Evolutionary conservation across 2,329 filamentous ascomycete genomes (phyloP), one percentile per base, ranked within the genome.

Genomic region (Teratosphaeriaceae sp.): DNA sequence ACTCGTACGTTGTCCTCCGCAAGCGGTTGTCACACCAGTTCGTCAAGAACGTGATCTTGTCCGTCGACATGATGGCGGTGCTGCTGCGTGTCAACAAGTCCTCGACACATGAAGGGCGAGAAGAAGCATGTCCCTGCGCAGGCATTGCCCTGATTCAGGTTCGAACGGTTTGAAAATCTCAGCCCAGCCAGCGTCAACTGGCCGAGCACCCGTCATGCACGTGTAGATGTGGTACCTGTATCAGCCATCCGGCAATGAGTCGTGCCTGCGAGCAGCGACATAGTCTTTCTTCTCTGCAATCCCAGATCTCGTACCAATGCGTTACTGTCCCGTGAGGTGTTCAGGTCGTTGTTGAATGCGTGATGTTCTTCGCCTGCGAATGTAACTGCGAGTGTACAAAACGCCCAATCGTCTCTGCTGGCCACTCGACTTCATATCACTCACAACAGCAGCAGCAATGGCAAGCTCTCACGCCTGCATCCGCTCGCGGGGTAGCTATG

Each of bases 81-180:
- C 71, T 79, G 60, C 57, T 51, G 49, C 54, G 59, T n/a, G 70
- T 79, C 64, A 79, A 73, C 71, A 61, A 59, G 62, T 57, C 55
- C 55, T 52, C 45, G 53, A 43, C n/a, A n/a, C n/a, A n/a, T n/a
- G 46, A 59, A 59, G 59, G 60, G 64, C 63, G 64, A 69, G 74
- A 79, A 79, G 78, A 82, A 83, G 83, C 83, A 86, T 82, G 78
- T 86, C 79, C 83, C 86, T 86, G 82, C 84, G 83, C 83, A 85
- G 81, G 81, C 75, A 85, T 85, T 85, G 82, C 81, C 79, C 80
- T 84, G 81, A 84, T 85, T n/a, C 83, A 86, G 86, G 82, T 87
- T 85, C 75, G 71, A 69, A 75, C 80, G 81, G 81, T 85, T 82
- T 84, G 69, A 76, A n/a, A n/a, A n/a, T 85, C 80, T 84, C 80